A percentile compares a stretch with the other conserved stretches of the same genome.
Conservation (phyloP, 225 moss, liverwort and hornwort species). For the Pseudoscleropodium purum region DNA sequence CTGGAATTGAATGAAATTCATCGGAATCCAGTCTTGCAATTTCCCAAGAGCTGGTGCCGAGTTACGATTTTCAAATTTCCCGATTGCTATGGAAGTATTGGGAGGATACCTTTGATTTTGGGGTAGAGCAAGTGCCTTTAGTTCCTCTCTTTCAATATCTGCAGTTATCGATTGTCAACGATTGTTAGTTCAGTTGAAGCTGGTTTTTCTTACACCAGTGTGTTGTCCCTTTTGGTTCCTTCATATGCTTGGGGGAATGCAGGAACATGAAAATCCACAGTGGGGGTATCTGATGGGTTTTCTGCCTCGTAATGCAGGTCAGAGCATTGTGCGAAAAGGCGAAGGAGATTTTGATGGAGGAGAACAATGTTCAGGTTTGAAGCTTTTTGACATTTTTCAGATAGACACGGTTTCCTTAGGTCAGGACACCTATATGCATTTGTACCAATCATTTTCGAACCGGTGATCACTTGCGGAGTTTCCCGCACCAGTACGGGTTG, state of each 20-base stretch:
- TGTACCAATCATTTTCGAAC: not conserved
- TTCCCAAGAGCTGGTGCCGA: no score
- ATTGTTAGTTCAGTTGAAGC: not conserved
- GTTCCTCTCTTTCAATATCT: not conserved
- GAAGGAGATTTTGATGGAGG: constrained; percentile 30
- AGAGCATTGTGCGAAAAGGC: constrained; percentile 24
- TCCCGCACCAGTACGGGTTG: not conserved
- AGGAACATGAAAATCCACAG: not conserved
- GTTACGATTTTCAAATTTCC: not conserved
- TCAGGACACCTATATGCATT: not conserved
- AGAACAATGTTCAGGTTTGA: constrained; percentile 27
- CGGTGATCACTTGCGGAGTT: no score
- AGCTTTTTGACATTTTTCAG: not conserved
- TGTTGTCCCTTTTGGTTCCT: not conserved
- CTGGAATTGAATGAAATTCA: not conserved
- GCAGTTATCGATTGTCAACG: not conserved
- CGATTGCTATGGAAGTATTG: no score
- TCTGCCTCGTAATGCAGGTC: not conserved
- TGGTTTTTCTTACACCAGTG: no score
- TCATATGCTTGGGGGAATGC: not conserved
- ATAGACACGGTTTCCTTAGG: not conserved
- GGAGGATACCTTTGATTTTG: not conserved
- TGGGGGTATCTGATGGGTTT: not conserved
- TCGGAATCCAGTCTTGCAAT: not conserved
- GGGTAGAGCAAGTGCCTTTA: no score